Conservation (phyloP, 257 asterid genomes). For the Primulina tabacum region DNA sequence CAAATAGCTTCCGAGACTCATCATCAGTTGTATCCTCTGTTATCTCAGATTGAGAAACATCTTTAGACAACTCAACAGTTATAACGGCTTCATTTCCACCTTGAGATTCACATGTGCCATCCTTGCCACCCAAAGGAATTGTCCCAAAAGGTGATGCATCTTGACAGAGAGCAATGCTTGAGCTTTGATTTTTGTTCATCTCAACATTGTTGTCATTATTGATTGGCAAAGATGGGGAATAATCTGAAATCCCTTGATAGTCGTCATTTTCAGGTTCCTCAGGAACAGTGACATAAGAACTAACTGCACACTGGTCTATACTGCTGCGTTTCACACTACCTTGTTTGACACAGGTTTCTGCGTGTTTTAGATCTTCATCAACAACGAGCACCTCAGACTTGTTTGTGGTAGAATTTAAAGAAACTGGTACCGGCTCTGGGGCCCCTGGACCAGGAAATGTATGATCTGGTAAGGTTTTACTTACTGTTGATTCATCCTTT, state of each 20-base stretch:
- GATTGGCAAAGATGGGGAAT: constrained; percentile 29
- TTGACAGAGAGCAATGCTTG: constrained; percentile 18
- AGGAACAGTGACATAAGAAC: constrained; percentile 20
- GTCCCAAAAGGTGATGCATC: constrained; percentile 26
- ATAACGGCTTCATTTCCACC: constrained; percentile 24
- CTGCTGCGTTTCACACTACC: neutral
- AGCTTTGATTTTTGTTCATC: constrained; percentile 24
- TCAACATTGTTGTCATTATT: constrained; percentile 11
- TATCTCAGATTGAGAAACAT: constrained; percentile 20
- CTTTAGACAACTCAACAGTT: constrained; percentile 22
- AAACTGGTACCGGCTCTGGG: neutral
- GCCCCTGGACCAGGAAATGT: neutral
- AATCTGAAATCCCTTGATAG: constrained; percentile 23
- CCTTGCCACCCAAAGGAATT: constrained; percentile 21
- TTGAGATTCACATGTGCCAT: constrained; percentile 19
- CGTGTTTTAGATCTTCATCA: neutral
- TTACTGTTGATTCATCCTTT: constrained; percentile 16
- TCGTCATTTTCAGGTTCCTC: constrained; percentile 27
- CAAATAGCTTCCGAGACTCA: constrained; percentile 27
- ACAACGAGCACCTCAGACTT: neutral
- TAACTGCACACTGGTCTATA: neutral
- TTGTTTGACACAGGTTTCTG: neutral
- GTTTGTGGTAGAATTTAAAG: neutral
- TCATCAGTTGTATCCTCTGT: constrained; percentile 24
- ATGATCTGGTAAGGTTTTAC: constrained; percentile 6